Percentiles rank a stretch among this genome's conserved stretches.
These are phyloP conservation scores for Flaveria linearis DNA, from an alignment of 129 eudicot species.

Conservation along the genomic window DNA sequence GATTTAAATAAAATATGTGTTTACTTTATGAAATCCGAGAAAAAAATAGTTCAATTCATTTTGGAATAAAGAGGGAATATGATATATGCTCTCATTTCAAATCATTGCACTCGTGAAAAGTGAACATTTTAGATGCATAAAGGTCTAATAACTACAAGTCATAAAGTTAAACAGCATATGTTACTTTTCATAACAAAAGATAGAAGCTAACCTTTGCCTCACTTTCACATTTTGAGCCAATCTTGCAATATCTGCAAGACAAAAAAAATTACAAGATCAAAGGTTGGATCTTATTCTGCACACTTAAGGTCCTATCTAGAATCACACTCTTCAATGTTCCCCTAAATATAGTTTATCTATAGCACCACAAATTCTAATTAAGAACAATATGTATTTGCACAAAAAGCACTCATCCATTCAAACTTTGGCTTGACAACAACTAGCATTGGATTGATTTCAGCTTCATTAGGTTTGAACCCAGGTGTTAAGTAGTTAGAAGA, in stretches of 20 bases:
- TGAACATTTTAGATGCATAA: conserved; percentile 9
- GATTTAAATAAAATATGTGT: conserved; percentile 3
- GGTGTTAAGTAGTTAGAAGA: background rate
- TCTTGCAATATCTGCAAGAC: conserved; percentile 65
- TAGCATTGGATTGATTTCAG: background rate
- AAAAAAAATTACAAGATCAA: conserved; percentile 15
- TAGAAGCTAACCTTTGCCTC: conserved; percentile 77
- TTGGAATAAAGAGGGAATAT: conserved; percentile 5
- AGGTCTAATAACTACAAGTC: conserved; percentile 15
- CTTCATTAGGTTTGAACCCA: conserved; percentile 1
- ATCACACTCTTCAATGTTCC: background rate
- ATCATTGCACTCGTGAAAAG: conserved; percentile 21
- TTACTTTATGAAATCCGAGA: conserved; percentile 16
- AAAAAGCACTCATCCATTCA: conserved; percentile 1
- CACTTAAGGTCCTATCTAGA: background rate
- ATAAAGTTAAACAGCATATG: background rate
- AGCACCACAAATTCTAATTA: background rate
- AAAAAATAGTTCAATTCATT: conserved; percentile 1
- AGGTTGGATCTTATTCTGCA: background rate
- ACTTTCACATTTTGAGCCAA: conserved; percentile 96
- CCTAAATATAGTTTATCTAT: background rate
- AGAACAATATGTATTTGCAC: background rate
- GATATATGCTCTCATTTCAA: conserved; percentile 14
- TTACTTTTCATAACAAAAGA: conserved; percentile 18
- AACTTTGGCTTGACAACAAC: background rate